Percentiles rank a stretch among this genome's conserved stretches.
phyloP scores from a whole-genome alignment of 208 protist species.

The Borovskyia barvae region DNA sequence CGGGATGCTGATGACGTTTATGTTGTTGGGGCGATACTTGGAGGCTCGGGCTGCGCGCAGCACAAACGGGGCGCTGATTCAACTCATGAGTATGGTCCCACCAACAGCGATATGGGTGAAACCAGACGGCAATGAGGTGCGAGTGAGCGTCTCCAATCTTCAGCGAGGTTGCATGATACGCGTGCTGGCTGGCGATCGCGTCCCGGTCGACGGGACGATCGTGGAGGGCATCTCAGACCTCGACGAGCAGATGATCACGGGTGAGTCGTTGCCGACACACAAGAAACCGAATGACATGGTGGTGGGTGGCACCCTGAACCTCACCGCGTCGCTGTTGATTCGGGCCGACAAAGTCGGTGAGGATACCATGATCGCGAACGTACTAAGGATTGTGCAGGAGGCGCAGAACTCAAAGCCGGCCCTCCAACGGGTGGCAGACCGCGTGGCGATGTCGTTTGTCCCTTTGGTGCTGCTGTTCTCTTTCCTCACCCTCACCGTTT shows the following conservation, averaged over 20 bases:
- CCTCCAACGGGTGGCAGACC: constrained; percentile 93
- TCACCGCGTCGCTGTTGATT: constrained; percentile 65
- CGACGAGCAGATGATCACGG: constrained; percentile 96
- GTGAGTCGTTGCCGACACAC: constrained; percentile 80
- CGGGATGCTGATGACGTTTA: constrained; percentile 93
- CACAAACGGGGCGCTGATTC: constrained; percentile 86
- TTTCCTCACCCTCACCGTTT: constrained; percentile 88
- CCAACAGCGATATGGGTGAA: constrained; percentile 18
- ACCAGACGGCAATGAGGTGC: constrained; percentile 29
- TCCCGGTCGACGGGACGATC: constrained; percentile 93
- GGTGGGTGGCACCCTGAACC: constrained; percentile 78
- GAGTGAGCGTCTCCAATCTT: constrained; percentile 35
- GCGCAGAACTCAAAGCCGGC: constrained; percentile 95
- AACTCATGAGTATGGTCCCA: constrained; percentile 85
- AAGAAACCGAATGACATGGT: constrained; percentile 61
- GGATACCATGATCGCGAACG: constrained; percentile 92
- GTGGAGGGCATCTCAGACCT: constrained; percentile 76
- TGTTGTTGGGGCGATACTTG: constrained; percentile 95
- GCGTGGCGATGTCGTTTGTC: constrained; percentile 93
- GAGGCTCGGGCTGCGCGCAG: constrained; percentile 93
- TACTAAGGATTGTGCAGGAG: constrained; percentile 95
- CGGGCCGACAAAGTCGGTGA: constrained; percentile 66
- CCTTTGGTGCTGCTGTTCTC: constrained; percentile 89
- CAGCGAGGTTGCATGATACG: constrained; percentile 66
- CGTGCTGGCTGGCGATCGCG: constrained; percentile 83